phyloP scores from a whole-genome alignment of 1,284 basidiomycete genomes.

The Naganishia albida region DNA sequence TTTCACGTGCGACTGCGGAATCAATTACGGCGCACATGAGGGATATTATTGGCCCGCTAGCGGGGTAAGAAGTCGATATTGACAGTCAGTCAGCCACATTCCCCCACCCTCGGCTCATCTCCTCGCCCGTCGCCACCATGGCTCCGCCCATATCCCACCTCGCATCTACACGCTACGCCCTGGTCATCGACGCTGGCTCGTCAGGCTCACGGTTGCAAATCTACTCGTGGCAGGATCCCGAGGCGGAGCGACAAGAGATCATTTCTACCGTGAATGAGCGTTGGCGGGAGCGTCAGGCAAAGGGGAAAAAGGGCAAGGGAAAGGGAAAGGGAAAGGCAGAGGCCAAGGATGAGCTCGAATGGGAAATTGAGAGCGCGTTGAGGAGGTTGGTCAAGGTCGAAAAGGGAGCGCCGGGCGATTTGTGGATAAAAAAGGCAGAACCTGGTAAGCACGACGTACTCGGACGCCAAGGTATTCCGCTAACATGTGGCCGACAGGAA shows the following conservation, averaged over 20 bases:
- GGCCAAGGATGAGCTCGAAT: slow-evolving; percentile 42
- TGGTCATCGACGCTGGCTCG: slow-evolving; percentile 97
- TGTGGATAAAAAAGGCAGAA: slow-evolving; percentile 89
- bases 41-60: not conserved
- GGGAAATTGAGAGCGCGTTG: slow-evolving; percentile 48
- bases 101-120: not conserved
- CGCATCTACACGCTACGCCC: slow-evolving; percentile 78
- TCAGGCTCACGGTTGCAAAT: slow-evolving; percentile 95
- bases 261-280: slow-evolving; percentile 43
- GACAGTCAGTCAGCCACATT: not conserved
- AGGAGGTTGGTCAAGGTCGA: slow-evolving; percentile 75
- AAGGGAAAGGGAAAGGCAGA: slow-evolving; percentile 46
- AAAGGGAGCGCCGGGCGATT: slow-evolving; percentile 80
- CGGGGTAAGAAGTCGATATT: not conserved
- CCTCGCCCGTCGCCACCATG: slow-evolving; percentile 39
- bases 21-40: not conserved
- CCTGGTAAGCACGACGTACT: slow-evolving; percentile 67
- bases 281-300: slow-evolving; percentile 42
- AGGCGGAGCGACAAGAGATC: slow-evolving; percentile 56
- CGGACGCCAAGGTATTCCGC: not conserved
- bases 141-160: slow-evolving; percentile 52
- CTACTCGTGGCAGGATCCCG: slow-evolving; percentile 92
- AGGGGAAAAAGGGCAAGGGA: slow-evolving; percentile 43
- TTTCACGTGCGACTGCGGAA: not conserved
- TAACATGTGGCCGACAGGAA: slow-evolving; percentile 60